Evolutionary conservation across 116 monocot genomes (phyloP).

Genomic region (Papilionanthe hybrid): DNA sequence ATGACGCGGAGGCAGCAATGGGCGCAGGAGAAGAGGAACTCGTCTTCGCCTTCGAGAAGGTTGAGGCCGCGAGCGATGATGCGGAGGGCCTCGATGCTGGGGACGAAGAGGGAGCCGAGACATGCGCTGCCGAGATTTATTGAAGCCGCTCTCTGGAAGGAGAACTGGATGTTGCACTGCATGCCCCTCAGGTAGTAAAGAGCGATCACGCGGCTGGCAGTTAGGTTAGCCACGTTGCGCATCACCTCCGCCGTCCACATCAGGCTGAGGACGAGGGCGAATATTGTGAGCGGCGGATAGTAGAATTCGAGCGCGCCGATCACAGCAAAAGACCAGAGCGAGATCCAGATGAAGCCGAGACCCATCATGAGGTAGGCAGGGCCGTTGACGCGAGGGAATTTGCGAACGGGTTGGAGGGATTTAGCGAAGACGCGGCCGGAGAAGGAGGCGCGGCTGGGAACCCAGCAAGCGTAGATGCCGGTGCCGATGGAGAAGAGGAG

Average conservation of each 20-base stretch:
- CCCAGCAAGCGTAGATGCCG: conserved; percentile 86
- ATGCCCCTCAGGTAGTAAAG: conserved; percentile 96
- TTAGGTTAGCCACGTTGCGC: conserved; percentile 84
- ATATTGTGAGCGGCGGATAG: conserved; percentile 63
- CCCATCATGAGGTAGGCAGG: conserved; percentile 72
- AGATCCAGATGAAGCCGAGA: conserved; percentile 72
- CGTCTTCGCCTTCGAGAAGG: conserved; percentile 92
- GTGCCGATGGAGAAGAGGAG: conserved; percentile 68
- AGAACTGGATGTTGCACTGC: conserved; percentile 73
- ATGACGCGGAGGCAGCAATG: conserved; percentile 92
- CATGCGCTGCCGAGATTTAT: conserved; percentile 85
- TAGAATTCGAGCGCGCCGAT: conserved; percentile 81
- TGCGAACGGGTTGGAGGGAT: conserved; percentile 48
- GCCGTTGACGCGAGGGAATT: conserved; percentile 64
- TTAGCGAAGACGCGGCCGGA: conserved; percentile 43
- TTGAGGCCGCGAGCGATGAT: conserved; percentile 83
- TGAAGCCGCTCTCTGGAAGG: conserved; percentile 77
- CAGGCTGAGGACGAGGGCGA: conserved; percentile 69
- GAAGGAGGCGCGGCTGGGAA: conserved; percentile 54
- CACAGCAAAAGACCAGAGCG: conserved; percentile 83
- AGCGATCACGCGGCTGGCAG: conserved; percentile 77
- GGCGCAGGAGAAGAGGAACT: conserved; percentile 98
- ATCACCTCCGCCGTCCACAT: conserved; percentile 94
- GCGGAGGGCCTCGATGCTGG: conserved; percentile 73
- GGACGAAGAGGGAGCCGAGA: conserved; percentile 86